Evolutionary conservation across 768 basidiomycete species (phyloP), one percentile per base, ranked within the genome.

Genomic region (Kwoniella dejecticola): DNA sequence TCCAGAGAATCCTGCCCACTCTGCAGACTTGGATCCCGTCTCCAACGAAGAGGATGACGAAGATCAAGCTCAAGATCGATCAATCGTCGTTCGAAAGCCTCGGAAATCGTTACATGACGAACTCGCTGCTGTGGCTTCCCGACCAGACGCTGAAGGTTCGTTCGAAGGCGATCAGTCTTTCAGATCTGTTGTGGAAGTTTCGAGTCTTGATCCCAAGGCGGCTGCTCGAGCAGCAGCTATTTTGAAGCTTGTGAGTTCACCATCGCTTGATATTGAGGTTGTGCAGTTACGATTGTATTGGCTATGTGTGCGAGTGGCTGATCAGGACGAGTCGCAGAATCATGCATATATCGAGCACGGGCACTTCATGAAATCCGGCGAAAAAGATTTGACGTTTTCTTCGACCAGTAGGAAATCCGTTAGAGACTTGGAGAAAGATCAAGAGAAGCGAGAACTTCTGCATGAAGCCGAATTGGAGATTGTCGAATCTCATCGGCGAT

Each of bases 211-310:
- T 77, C 89, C 93, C 1, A 83, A 83, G 60, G 90, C 90, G 17
- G 93, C 93, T 46, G 93, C 92, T 1, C 82, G 90, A 48, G 93
- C 92, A n/a, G 92, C 90, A 31, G 93, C 93, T 0, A 93, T 96
- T 60, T 81, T 96, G 68, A 91, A 89, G 78, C 84, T 90, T 83
- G 91, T 90, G 49, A n/a, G 85, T 77, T 36, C 15, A 24, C 11
- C n/a, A n/a, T n/a, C n/a, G n/a, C n/a, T n/a, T n/a, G n/a, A n/a
- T n/a, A n/a, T n/a, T n/a, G n/a, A n/a, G n/a, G n/a, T n/a, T n/a
- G n/a, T n/a, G n/a, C n/a, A n/a, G n/a, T n/a, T n/a, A n/a, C n/a
- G n/a, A n/a, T n/a, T n/a, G n/a, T n/a, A n/a, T n/a, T n/a, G n/a
- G n/a, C n/a, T n/a, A n/a, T n/a, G n/a, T n/a, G n/a, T n/a, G n/a